These are phyloP conservation scores for Dacryopinax spathularia DNA, from an alignment of 768 basidiomycete species.

Conservation along the genomic window DNA sequence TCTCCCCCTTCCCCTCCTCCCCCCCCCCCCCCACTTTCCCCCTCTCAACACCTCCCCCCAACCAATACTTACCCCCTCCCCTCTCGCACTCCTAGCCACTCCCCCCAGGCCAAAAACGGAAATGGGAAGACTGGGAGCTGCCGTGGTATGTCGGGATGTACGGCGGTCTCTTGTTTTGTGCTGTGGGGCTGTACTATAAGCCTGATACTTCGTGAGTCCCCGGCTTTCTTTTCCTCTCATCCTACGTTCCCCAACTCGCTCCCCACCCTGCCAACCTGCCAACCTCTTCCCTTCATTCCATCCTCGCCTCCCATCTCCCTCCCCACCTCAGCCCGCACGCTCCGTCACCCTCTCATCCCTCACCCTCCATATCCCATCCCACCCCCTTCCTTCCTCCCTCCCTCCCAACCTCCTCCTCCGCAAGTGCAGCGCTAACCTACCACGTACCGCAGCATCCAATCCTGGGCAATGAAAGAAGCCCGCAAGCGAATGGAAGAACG, in stretches of 20 bases:
- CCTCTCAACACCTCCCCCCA: slow-evolving; percentile 53
- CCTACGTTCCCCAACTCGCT: too few relatives aligned
- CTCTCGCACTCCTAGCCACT: background rate
- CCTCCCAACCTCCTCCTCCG: too few relatives aligned
- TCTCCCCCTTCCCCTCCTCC: slow-evolving; percentile 9
- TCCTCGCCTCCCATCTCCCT: background rate
- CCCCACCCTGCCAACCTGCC: too few relatives aligned
- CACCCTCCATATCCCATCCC: background rate
- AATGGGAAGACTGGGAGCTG: slow-evolving; percentile 82
- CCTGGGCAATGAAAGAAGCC: slow-evolving; percentile 84
- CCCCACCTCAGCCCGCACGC: background rate
- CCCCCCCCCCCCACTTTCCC: background rate
- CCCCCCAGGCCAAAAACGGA: slow-evolving; percentile 38
- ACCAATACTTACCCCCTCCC: slow-evolving; percentile 29
- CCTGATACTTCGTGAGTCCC: slow-evolving; percentile 72
- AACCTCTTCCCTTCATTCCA: background rate
- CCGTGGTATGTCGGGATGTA: slow-evolving; percentile 88
- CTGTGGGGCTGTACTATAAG: slow-evolving; percentile 75
- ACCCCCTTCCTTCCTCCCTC: background rate
- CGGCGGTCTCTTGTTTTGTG: slow-evolving; percentile 63
- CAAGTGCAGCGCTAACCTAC: background rate
- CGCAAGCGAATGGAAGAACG: slow-evolving; percentile 81
- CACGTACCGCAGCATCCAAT: slow-evolving; percentile 51
- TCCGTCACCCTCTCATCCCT: background rate
- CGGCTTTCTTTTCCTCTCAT: background rate